Conservation (phyloP, 2,329 filamentous ascomycete genomes). For the Colletotrichum sp. region DNA sequence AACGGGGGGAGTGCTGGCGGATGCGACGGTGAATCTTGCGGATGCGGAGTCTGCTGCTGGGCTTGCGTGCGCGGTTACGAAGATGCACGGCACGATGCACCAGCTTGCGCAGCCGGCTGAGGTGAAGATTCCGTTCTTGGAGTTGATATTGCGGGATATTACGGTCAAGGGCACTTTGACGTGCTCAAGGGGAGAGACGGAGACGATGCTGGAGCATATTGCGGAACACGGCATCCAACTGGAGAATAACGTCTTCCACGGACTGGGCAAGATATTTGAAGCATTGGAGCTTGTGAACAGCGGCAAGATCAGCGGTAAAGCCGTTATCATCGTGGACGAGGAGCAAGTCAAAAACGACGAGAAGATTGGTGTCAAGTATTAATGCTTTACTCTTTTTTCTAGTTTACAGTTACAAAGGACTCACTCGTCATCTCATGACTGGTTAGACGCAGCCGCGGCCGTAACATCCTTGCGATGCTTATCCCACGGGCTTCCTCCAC, state of each 20-base stretch:
- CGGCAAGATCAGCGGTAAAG: slow-evolving; percentile 61
- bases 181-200: slow-evolving; percentile 45
- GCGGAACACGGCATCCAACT: slow-evolving; percentile 52
- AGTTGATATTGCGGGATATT: slow-evolving; percentile 60
- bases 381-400: background rate
- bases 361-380: background rate
- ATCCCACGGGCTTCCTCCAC: slow-evolving; percentile 17
- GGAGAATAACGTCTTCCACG: slow-evolving; percentile 55
- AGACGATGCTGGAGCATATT: slow-evolving; percentile 52
- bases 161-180: slow-evolving; percentile 51
- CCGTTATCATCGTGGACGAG: slow-evolving; percentile 54
- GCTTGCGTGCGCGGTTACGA: slow-evolving; percentile 58
- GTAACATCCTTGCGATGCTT: slow-evolving; percentile 21
- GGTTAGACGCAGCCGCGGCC: background rate
- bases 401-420: background rate
- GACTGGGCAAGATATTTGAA: slow-evolving; percentile 55
- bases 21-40: slow-evolving; percentile 58
- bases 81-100: slow-evolving; percentile 62
- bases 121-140: slow-evolving; percentile 42
- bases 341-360: slow-evolving; percentile 32
- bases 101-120: slow-evolving; percentile 60
- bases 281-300: slow-evolving; percentile 54
- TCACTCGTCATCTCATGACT: background rate
- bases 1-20: slow-evolving; percentile 54
- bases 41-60: slow-evolving; percentile 56